Percentiles rank a stretch among this genome's conserved stretches.
These are phyloP conservation scores for Periconia macrospinosa DNA, from an alignment of 2,329 filamentous ascomycete species.

Conservation along the genomic window DNA sequence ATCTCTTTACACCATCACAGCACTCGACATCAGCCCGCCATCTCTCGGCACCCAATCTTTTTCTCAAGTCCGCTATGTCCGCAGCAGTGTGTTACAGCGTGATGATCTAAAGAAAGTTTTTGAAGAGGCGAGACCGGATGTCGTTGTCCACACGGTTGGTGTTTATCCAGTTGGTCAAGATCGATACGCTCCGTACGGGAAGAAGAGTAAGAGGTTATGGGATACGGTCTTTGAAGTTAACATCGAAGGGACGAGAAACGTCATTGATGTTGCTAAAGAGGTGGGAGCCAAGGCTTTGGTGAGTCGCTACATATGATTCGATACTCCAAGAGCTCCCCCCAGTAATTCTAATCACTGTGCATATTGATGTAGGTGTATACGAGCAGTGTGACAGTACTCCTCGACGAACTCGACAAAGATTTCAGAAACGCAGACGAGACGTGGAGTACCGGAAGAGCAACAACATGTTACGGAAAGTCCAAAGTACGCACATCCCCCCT, in stretches of 20 bases:
- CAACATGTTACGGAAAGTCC: constrained; percentile 81
- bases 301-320: background rate
- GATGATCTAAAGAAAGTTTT: constrained; percentile 52
- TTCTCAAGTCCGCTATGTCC: constrained; percentile 36
- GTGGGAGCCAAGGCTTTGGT: constrained; percentile 74
- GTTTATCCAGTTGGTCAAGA: constrained; percentile 42
- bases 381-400: constrained; percentile 82
- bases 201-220: background rate
- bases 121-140: constrained; percentile 68
- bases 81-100: constrained; percentile 44
- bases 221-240: constrained; percentile 78
- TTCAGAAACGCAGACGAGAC: constrained; percentile 83
- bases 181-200: constrained; percentile 44
- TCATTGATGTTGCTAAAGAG: constrained; percentile 72
- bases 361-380: constrained; percentile 75
- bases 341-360: constrained; percentile 51
- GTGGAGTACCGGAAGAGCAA: constrained; percentile 74
- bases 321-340: background rate
- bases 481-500: constrained; percentile 60
- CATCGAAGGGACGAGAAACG: constrained; percentile 77
- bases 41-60: constrained; percentile 29
- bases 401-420: constrained; percentile 73
- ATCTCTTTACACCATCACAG: constrained; percentile 43
- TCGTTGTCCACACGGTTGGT: constrained; percentile 87
- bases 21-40: constrained; percentile 44